A percentile compares a stretch with the other conserved stretches of the same genome.
Evolutionary conservation across 768 basidiomycete species (phyloP).

Genomic region (Auricularia sp.): DNA sequence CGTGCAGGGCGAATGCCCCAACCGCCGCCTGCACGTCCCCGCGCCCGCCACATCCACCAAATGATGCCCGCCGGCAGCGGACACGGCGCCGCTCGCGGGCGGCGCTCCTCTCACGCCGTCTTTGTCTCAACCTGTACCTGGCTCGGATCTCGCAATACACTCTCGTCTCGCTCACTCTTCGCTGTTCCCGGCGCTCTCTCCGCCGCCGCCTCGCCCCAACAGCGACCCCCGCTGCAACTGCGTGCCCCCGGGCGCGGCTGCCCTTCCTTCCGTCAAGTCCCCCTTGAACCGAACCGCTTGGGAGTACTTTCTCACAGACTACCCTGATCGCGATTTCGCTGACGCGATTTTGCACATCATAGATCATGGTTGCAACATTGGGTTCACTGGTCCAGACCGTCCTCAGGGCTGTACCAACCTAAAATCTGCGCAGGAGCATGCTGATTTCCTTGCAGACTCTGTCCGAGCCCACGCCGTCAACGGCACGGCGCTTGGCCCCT

Average conservation of each 20-base stretch:
- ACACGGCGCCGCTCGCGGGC: background rate
- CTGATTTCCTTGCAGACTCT: background rate
- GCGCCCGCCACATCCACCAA: too few species aligned
- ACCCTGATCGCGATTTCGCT: background rate
- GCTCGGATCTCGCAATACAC: background rate
- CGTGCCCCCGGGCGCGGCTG: too few species aligned
- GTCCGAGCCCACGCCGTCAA: background rate
- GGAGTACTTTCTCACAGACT: background rate
- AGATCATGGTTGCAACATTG: background rate
- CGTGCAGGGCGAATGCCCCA: too few species aligned
- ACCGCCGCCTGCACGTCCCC: too few species aligned
- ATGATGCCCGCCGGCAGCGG: background rate
- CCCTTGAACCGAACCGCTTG: too few species aligned
- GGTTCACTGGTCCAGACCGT: background rate
- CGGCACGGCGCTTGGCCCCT: background rate
- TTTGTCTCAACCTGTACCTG: background rate
- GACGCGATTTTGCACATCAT: background rate
- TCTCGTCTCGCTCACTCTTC: background rate
- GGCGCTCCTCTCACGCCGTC: background rate
- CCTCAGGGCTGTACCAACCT: background rate
- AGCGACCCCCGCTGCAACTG: background rate
- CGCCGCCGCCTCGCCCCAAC: background rate
- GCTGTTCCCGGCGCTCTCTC: background rate
- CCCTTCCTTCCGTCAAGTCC: too few species aligned
- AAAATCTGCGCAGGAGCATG: background rate